A percentile compares a stretch with the other conserved stretches of the same genome.
Evolutionary conservation across 2,329 filamentous ascomycete genomes (phyloP).

Genomic region (Shiraia sp.): DNA sequence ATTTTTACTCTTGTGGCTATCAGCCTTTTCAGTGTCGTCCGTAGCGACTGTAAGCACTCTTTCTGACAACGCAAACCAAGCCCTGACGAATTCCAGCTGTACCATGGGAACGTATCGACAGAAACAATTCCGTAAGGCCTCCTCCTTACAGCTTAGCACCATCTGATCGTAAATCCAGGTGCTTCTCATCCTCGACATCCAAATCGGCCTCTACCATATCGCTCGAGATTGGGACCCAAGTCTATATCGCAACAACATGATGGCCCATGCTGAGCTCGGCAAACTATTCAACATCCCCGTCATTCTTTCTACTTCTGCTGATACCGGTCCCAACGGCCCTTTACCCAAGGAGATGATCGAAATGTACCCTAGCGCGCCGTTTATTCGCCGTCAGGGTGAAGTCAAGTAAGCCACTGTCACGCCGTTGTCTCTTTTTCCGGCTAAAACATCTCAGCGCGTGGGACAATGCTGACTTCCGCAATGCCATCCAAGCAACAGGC

Average conservation of each 20-base stretch:
- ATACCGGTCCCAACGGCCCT: constrained; percentile 71
- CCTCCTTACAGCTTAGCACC: neutral
- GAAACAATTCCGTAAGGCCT: constrained; percentile 44
- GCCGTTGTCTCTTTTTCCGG: neutral
- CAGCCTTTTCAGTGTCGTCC: constrained; percentile 33
- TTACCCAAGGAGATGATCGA: constrained; percentile 70
- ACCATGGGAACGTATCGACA: constrained; percentile 48
- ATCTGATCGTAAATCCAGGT: constrained; percentile 38
- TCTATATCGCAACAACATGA: constrained; percentile 67
- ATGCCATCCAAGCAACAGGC: constrained; percentile 66
- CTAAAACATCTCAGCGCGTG: constrained; percentile 55
- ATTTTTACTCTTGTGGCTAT: constrained; percentile 32
- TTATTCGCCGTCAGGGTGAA: constrained; percentile 71
- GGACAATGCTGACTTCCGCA: constrained; percentile 72
- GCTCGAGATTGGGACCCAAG: constrained; percentile 69
- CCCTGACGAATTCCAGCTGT: constrained; percentile 36
- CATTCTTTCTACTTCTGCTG: constrained; percentile 71
- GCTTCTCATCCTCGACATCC: constrained; percentile 63
- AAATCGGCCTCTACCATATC: constrained; percentile 61
- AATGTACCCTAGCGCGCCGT: constrained; percentile 67
- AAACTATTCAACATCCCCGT: constrained; percentile 70
- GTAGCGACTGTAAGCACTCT: constrained; percentile 32
- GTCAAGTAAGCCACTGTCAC: constrained; percentile 62
- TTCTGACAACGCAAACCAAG: neutral
- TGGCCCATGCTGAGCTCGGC: constrained; percentile 69